These are phyloP conservation scores for Aureobasidium sp. DNA, from an alignment of 2,329 filamentous ascomycete species.

Conservation along the genomic window DNA sequence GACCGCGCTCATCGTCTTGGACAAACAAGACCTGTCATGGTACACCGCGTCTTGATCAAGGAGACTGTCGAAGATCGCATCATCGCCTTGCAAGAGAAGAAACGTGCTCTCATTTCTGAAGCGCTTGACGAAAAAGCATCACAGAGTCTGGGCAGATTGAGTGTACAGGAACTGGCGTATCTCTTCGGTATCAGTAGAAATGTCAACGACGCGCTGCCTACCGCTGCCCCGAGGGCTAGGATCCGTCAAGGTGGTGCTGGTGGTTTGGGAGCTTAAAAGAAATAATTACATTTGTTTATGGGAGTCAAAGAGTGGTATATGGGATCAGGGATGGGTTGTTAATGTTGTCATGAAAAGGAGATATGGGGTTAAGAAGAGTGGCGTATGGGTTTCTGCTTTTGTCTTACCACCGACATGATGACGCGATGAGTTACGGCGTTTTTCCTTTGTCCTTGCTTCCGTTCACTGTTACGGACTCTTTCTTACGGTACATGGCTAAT, in stretches of 20 bases:
- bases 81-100: slow-evolving; percentile 67
- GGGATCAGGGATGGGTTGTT: not conserved
- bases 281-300: not conserved
- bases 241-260: slow-evolving; percentile 2
- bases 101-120: slow-evolving; percentile 67
- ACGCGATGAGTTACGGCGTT: not conserved
- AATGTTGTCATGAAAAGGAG: not conserved
- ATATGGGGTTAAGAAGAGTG: not conserved
- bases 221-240: not conserved
- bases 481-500: not conserved
- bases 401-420: not conserved
- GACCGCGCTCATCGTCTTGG: slow-evolving; percentile 86
- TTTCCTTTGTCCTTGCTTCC: not conserved
- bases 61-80: slow-evolving; percentile 86
- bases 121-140: slow-evolving; percentile 72
- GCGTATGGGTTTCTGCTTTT: not conserved
- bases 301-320: not conserved
- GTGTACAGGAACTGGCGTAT: slow-evolving; percentile 59
- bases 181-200: slow-evolving; percentile 48
- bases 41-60: slow-evolving; percentile 71
- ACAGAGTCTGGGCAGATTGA: slow-evolving; percentile 60
- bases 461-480: not conserved
- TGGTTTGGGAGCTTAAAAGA: not conserved
- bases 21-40: slow-evolving; percentile 64
- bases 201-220: not conserved